A percentile compares a stretch with the other conserved stretches of the same genome.
Evolutionary conservation across 1,284 basidiomycete genomes (phyloP).

Genomic region (Gymnopus androsaceus): DNA sequence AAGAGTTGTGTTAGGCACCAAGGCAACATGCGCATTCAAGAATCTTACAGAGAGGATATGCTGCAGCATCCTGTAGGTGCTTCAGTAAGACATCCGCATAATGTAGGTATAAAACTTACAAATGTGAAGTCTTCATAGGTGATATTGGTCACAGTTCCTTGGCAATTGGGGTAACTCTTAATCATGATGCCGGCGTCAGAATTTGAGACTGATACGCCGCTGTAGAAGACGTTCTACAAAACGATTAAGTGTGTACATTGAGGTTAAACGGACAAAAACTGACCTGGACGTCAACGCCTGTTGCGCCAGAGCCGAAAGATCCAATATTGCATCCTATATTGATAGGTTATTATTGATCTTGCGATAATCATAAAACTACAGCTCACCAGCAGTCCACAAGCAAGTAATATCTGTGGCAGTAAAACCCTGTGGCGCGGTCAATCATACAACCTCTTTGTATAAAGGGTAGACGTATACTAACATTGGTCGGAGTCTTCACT

Average conservation of each 20-base stretch:
- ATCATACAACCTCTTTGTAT: not conserved
- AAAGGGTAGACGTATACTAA: not conserved
- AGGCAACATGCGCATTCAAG: not conserved
- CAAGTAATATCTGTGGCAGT: constrained; percentile 22
- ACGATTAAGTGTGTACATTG: not conserved
- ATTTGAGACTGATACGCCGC: constrained; percentile 23
- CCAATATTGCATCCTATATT: constrained; percentile 25
- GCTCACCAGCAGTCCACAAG: constrained; percentile 18
- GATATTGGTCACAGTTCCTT: constrained; percentile 24
- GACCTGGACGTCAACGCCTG: constrained; percentile 6
- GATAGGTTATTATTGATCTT: not conserved
- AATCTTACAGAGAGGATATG: constrained; percentile 7
- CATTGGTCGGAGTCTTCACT: constrained; percentile 26
- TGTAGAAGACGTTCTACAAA: constrained; percentile 22
- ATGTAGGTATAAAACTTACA: not conserved
- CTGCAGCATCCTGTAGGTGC: constrained; percentile 3
- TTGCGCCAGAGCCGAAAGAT: constrained; percentile 21
- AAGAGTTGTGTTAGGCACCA: not conserved
- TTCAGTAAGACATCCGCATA: not conserved
- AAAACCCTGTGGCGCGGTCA: constrained; percentile 22
- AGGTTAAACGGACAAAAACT: not conserved
- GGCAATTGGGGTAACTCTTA: constrained; percentile 24
- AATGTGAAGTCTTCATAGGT: constrained; percentile 17
- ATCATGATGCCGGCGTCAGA: constrained; percentile 24
- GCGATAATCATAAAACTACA: not conserved